phyloP scores from a whole-genome alignment of 2,329 filamentous ascomycete genomes.

The Neocatenulostroma microsporum region DNA sequence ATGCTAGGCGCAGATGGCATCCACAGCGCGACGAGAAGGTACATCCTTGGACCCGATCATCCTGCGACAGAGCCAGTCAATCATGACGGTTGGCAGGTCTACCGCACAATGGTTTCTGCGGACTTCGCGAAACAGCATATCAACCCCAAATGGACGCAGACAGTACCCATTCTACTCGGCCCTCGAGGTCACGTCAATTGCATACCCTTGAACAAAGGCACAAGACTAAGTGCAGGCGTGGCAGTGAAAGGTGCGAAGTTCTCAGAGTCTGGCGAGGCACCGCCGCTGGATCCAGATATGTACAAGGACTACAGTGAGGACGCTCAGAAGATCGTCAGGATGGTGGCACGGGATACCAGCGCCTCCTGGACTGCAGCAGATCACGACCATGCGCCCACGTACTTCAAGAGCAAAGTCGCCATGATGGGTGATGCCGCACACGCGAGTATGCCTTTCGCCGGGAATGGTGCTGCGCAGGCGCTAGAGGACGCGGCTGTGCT shows the following conservation, averaged over 20 bases:
- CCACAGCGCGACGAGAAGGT: conserved; percentile 39
- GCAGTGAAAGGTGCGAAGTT: conserved; percentile 22
- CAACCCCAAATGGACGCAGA: conserved; percentile 24
- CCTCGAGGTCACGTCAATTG: conserved; percentile 26
- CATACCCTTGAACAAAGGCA: conserved; percentile 26
- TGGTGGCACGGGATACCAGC: conserved; percentile 22
- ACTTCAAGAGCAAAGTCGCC: conserved; percentile 21
- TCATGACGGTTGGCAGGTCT: conserved; percentile 27
- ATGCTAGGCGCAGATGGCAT: conserved; percentile 49
- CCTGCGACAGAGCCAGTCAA: conserved; percentile 26
- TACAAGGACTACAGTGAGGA: conserved; percentile 23
- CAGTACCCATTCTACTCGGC: conserved; percentile 27
- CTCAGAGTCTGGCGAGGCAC: conserved; percentile 9
- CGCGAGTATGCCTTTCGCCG: conserved; percentile 31
- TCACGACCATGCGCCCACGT: conserved; percentile 30
- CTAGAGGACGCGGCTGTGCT: conserved; percentile 34
- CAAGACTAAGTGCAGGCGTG: conserved; percentile 22
- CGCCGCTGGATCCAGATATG: conserved; percentile 18
- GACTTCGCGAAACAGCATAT: conserved; percentile 23
- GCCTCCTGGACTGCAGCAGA: conserved; percentile 27
- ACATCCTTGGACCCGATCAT: conserved; percentile 34
- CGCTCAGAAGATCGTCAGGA: conserved; percentile 20
- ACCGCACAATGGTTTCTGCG: conserved; percentile 25
- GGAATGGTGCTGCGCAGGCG: conserved; percentile 31
- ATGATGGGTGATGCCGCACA: conserved; percentile 36